Conservation (phyloP, 495 filamentous ascomycete species). For the Podospora bellae-mahoneyi region DNA sequence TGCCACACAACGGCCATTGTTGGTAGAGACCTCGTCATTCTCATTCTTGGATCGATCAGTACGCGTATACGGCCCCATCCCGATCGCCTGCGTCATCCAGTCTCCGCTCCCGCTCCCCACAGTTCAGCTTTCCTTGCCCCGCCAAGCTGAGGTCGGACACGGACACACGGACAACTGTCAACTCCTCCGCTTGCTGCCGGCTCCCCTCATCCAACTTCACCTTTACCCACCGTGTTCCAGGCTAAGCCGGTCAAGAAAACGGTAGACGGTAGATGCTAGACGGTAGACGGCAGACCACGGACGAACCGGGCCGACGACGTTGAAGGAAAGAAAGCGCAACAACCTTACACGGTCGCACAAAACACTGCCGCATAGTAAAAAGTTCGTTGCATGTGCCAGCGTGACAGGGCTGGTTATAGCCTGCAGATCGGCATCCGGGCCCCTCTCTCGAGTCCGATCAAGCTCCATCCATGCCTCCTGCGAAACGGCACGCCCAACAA, state of each 20-base stretch:
- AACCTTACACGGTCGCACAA: background rate
- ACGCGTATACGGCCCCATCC: background rate
- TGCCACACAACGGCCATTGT: background rate
- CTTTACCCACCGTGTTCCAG: too few species aligned
- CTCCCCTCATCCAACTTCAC: too few species aligned
- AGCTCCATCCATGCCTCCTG: background rate
- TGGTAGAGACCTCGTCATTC: too few species aligned
- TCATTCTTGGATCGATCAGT: background rate
- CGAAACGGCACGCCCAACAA: background rate
- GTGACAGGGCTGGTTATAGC: background rate
- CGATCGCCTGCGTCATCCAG: background rate
- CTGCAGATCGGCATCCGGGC: background rate
- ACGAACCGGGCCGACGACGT: background rate
- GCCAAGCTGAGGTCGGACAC: background rate
- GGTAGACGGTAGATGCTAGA: background rate
- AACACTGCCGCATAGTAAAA: background rate
- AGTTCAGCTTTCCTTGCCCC: background rate
- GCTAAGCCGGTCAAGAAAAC: background rate
- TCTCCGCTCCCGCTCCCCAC: background rate
- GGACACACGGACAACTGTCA: background rate
- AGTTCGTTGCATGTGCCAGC: background rate
- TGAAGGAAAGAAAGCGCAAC: background rate
- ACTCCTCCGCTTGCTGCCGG: background rate
- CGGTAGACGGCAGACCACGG: background rate
- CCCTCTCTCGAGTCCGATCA: background rate